A percentile compares a stretch with the other conserved stretches of the same genome.
Evolutionary conservation across 371 early-diverging fungal species (phyloP).

Genomic region (Mucor velutinosus): DNA sequence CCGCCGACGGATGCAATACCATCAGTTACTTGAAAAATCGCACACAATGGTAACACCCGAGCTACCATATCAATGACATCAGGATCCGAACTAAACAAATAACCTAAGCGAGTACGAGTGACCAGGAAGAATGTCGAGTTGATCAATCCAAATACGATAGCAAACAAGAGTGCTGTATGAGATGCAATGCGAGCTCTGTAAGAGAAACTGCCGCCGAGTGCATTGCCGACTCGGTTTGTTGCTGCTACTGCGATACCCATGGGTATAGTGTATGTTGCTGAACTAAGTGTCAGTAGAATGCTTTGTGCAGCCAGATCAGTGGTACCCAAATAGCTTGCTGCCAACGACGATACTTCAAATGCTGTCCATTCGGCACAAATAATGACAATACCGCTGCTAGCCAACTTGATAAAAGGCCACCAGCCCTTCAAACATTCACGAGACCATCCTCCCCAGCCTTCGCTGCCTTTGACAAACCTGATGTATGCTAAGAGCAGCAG

Average conservation of each 20-base stretch:
- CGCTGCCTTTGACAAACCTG: constrained; percentile 64
- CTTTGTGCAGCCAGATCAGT: constrained; percentile 85
- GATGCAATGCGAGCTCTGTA: constrained; percentile 51
- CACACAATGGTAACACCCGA: constrained; percentile 72
- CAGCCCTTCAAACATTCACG: constrained; percentile 64
- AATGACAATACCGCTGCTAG: constrained; percentile 72
- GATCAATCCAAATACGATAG: constrained; percentile 41
- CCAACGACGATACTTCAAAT: constrained; percentile 46
- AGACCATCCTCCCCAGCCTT: constrained; percentile 89
- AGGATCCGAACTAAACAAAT: constrained; percentile 70
- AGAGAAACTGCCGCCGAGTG: constrained; percentile 56
- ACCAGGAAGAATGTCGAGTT: constrained; percentile 40
- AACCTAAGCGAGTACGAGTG: constrained; percentile 56
- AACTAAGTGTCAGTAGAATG: constrained; percentile 72
- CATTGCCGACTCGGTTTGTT: constrained; percentile 83
- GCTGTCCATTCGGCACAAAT: constrained; percentile 79
- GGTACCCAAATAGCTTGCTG: constrained; percentile 77
- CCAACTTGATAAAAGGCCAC: constrained; percentile 72
- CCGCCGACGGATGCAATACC: constrained; percentile 68
- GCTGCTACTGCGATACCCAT: constrained; percentile 75
- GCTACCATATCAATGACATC: constrained; percentile 73
- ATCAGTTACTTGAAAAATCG: constrained; percentile 82
- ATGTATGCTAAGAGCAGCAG: constrained; percentile 65
- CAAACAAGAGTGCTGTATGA: constrained; percentile 49
- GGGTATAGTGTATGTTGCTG: constrained; percentile 73